Evolutionary conservation across 441 rosid species (phyloP), one percentile per base, ranked within the genome.

Genomic region (Populus trichocarpa): DNA sequence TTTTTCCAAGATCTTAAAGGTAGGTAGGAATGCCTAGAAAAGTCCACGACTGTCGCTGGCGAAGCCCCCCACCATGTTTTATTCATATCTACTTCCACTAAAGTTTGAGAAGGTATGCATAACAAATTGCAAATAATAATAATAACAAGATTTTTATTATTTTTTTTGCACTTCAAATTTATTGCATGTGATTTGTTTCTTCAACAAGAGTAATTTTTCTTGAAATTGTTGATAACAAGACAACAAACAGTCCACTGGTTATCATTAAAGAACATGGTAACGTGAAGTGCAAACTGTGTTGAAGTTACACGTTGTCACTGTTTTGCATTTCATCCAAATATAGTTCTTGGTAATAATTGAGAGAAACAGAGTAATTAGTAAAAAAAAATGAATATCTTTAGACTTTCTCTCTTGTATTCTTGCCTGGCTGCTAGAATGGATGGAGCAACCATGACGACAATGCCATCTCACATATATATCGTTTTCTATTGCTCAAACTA

Each of bases 391-490:
- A 50, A 16, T 50, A 50, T 50, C 57, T 50, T 50, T 16, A 50
- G 20, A 50, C 57, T 50, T 50, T 16, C 20, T 50, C 57, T 50
- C 57, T 16, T 1, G 57, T 50, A 50, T 5, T 50, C 57, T 50
- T 50, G n/a, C 18, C 4, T 12, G 14, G 18, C 38, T 50, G 64
- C 71, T 69, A 40, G 2, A 66, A 64, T 80, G 73, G 76, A 80
- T 64, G 70, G 71, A 74, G 72, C 40, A 67, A 67, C 71, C 35
- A 35, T 16, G 12, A 64, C 18, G 61, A 35, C 61, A 64, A 63
- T 18, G 69, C 23, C 57, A 35, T 63, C 25, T 23, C 76, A 1
- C 6, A 14, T 50, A 1, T 5, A 14, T 30, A 9, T 22, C 25
- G 4, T 65, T 74, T 65, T 57, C 28, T 20, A 25, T 38, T 74